These are phyloP conservation scores for Endocarpon pusillum DNA, from an alignment of 495 filamentous ascomycete genomes.

Conservation along the genomic window DNA sequence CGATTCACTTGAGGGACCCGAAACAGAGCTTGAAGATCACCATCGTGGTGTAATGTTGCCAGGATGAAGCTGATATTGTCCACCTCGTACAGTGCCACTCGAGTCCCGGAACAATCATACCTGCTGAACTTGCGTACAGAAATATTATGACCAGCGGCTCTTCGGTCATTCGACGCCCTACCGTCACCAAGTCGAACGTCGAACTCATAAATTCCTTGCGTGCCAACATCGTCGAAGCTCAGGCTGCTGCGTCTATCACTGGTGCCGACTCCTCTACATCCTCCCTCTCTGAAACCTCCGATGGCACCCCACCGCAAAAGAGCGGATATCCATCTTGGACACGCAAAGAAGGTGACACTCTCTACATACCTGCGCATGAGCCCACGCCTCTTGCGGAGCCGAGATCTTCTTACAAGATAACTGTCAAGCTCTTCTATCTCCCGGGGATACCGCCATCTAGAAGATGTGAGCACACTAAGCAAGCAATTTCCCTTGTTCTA, in stretches of 20 bases:
- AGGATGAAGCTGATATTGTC: conserved; percentile 70
- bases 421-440: conserved; percentile 83
- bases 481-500: conserved; percentile 63
- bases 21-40: too few species aligned
- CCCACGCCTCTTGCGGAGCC: conserved; percentile 58
- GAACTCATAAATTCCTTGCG: conserved; percentile 77
- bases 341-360: conserved; percentile 30
- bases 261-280: conserved; percentile 8
- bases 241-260: conserved; percentile 32
- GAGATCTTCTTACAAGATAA: conserved; percentile 72
- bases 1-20: too few species aligned
- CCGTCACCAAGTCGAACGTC: conserved; percentile 64
- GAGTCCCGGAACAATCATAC: conserved; percentile 5
- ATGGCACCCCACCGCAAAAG: conserved; percentile 15
- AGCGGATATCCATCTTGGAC: conserved; percentile 43
- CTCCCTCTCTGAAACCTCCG: conserved; percentile 11
- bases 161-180: conserved; percentile 61
- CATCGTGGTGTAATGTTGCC: too few species aligned
- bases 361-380: conserved; percentile 65
- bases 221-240: conserved; percentile 56
- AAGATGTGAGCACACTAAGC: conserved; percentile 46
- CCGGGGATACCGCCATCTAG: conserved; percentile 44
- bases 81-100: conserved; percentile 48
- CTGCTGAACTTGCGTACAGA: conserved; percentile 23
- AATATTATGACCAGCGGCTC: conserved; percentile 72